Conservation (phyloP, 2,329 filamentous ascomycete genomes). For the Apiospora saccharicola region DNA sequence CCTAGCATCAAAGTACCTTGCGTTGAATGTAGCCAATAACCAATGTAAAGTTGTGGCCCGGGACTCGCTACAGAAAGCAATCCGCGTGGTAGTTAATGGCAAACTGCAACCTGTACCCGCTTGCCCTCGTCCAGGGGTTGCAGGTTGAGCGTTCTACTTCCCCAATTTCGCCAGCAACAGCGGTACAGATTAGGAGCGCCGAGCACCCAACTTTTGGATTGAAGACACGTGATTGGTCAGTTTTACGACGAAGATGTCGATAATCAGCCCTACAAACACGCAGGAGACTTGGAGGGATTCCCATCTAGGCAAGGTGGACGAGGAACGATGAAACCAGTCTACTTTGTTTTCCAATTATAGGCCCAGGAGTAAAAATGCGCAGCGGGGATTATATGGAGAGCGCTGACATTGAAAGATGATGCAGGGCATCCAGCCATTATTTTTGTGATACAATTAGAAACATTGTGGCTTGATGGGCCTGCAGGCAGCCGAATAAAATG, state of each 20-base stretch:
- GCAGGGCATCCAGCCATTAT: background rate
- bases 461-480: background rate
- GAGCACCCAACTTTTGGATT: background rate
- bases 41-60: background rate
- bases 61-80: conserved; percentile 3
- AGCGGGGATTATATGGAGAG: conserved; percentile 8
- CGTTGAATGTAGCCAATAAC: background rate
- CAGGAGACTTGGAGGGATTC: background rate
- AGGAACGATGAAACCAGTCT: background rate
- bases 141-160: background rate
- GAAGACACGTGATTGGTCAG: background rate
- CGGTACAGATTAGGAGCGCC: background rate
- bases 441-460: conserved; percentile 1
- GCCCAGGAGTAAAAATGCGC: background rate
- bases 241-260: conserved; percentile 17
- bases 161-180: background rate
- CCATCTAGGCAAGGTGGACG: conserved; percentile 1
- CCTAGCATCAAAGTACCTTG: conserved; percentile 7
- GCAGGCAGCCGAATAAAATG: conserved; percentile 7
- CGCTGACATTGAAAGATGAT: background rate
- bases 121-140: background rate
- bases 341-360: conserved; percentile 14
- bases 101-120: background rate
- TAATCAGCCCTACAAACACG: conserved; percentile 14
- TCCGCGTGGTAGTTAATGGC: background rate